A percentile compares a stretch with the other conserved stretches of the same genome.
Conservation (phyloP, 2,329 filamentous ascomycete genomes). For the Pseudogymnoascus sp. region DNA sequence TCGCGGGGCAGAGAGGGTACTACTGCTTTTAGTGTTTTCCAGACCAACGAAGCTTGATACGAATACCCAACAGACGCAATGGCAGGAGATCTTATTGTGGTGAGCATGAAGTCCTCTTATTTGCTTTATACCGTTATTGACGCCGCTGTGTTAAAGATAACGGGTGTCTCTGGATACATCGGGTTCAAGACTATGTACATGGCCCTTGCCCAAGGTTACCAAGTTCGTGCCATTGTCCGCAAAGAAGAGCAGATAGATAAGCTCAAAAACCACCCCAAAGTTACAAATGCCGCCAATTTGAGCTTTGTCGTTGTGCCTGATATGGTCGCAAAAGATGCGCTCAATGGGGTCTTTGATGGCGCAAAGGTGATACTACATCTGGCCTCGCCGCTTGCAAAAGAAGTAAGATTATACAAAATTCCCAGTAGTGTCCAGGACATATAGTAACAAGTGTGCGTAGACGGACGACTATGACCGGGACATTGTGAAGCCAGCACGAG, state of each 20-base stretch:
- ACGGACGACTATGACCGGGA: background rate
- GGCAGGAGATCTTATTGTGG: slow-evolving; percentile 16
- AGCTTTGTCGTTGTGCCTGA: background rate
- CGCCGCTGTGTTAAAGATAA: slow-evolving; percentile 14
- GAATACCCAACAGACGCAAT: background rate
- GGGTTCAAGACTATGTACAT: slow-evolving; percentile 16
- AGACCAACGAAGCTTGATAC: background rate
- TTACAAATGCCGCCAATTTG: background rate
- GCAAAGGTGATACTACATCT: background rate
- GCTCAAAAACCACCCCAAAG: background rate
- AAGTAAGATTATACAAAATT: background rate
- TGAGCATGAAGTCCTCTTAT: background rate
- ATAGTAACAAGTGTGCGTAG: background rate
- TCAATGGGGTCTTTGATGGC: background rate
- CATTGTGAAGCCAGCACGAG: background rate
- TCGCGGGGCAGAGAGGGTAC: background rate
- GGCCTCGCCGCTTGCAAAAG: slow-evolving; percentile 1
- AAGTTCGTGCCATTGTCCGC: slow-evolving; percentile 7
- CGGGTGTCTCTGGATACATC: slow-evolving; percentile 20
- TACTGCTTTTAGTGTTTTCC: background rate
- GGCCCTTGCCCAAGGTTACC: background rate
- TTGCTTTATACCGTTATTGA: background rate
- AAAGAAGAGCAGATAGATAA: background rate
- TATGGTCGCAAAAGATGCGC: background rate
- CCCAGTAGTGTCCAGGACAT: background rate